Percentiles rank a stretch among this genome's conserved stretches.
Evolutionary conservation across 2,329 filamentous ascomycete genomes (phyloP).

Genomic region (Fusarium begoniae): DNA sequence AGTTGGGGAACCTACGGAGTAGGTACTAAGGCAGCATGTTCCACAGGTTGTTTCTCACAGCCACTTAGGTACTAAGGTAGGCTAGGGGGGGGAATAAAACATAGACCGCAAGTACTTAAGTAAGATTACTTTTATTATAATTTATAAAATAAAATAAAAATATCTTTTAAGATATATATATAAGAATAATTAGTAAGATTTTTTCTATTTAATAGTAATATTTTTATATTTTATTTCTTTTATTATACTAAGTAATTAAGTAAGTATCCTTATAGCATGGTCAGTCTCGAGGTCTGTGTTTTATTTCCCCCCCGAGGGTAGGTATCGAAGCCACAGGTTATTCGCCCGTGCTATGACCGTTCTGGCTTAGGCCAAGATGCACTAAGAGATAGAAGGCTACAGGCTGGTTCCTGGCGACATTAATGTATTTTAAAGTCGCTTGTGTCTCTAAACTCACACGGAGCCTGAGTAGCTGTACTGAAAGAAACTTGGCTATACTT

Average conservation of each 20-base stretch:
- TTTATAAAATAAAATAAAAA: too few species aligned
- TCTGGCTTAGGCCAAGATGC: constrained; percentile 4
- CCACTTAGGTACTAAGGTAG: background rate
- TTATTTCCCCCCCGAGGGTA: too few species aligned
- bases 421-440: constrained; percentile 1
- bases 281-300: too few species aligned
- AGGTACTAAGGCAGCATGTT: constrained; percentile 13
- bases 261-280: too few species aligned
- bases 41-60: background rate
- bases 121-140: too few species aligned
- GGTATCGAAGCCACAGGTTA: constrained; percentile 23
- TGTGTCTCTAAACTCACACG: background rate
- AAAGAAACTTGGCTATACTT: constrained; percentile 3
- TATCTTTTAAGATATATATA: too few species aligned
- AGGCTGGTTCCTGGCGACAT: constrained; percentile 9
- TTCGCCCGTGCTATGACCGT: background rate
- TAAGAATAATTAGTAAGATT: too few species aligned
- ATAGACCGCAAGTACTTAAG: too few species aligned
- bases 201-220: too few species aligned
- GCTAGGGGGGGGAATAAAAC: too few species aligned
- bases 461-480: background rate
- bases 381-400: constrained; percentile 14
- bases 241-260: too few species aligned
- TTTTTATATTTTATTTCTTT: too few species aligned
- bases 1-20: constrained; percentile 26